Evolutionary conservation across 2,329 filamentous ascomycete genomes (phyloP).

Genomic region (Exophiala spinifera): DNA sequence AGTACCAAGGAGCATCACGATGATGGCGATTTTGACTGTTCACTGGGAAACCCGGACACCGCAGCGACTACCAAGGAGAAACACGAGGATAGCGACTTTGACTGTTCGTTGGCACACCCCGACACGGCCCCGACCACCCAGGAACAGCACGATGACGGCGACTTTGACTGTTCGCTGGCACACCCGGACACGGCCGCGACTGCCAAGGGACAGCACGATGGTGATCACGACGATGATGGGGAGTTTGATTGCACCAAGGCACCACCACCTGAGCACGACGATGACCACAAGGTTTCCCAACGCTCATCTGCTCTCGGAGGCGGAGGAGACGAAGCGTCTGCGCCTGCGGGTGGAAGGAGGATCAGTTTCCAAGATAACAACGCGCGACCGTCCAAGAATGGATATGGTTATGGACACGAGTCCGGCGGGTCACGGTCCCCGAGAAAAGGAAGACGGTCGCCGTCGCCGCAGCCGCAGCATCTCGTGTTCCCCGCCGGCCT

Average conservation of each 20-base stretch:
- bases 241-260: constrained; percentile 11
- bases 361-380: constrained; percentile 25
- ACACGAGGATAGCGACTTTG: constrained; percentile 6
- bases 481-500: constrained; percentile 4
- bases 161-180: constrained; percentile 16
- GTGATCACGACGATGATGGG: no score
- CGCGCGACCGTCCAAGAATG: constrained; percentile 17
- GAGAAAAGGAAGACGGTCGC: constrained; percentile 11
- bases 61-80: no score
- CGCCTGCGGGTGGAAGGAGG: constrained; percentile 10
- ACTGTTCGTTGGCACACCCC: constrained; percentile 4
- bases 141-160: constrained; percentile 1
- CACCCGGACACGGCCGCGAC: no score
- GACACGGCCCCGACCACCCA: no score
- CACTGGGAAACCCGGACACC: background rate
- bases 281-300: background rate
- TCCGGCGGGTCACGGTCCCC: constrained; percentile 10
- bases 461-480: background rate
- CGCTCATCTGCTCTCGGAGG: background rate
- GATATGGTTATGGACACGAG: constrained; percentile 7
- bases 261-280: background rate
- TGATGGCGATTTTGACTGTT: constrained; percentile 3
- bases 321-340: constrained; percentile 1
- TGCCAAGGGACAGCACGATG: no score
- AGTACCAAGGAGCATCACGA: no score